Evolutionary conservation across 768 basidiomycete species (phyloP).

Genomic region (Termitomyces sp.): DNA sequence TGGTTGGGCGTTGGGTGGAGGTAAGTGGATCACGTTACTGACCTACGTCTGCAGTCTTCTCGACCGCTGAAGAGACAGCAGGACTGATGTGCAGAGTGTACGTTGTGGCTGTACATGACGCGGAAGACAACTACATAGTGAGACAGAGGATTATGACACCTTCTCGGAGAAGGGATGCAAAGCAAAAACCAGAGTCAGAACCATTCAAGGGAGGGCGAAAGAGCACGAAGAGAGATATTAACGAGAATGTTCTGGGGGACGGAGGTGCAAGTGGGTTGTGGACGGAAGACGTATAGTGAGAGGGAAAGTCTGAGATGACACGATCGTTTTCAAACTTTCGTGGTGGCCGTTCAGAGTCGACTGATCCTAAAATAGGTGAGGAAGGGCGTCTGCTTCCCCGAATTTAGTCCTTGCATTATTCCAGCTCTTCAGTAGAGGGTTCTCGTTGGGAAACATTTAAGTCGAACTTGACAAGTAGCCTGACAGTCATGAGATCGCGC

Average conservation of each 20-base stretch:
- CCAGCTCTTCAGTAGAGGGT: too few species aligned
- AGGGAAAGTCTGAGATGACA: slow-evolving; percentile 30
- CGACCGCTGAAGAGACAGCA: slow-evolving; percentile 8
- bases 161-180: slow-evolving; percentile 15
- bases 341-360: slow-evolving; percentile 62
- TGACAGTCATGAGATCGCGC: neutral
- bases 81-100: neutral
- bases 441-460: too few species aligned
- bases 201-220: slow-evolving; percentile 24
- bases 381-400: neutral
- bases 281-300: slow-evolving; percentile 22
- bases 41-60: neutral
- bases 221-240: slow-evolving; percentile 26
- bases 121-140: slow-evolving; percentile 3
- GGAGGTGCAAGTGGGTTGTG: slow-evolving; percentile 42
- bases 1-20: too few species aligned
- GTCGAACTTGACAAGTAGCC: too few species aligned
- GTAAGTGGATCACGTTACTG: too few species aligned
- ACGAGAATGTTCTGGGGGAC: slow-evolving; percentile 37
- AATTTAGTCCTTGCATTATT: too few species aligned
- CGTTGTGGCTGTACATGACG: neutral
- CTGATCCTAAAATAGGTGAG: slow-evolving; percentile 47
- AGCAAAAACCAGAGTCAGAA: slow-evolving; percentile 20
- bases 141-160: slow-evolving; percentile 12
- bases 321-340: slow-evolving; percentile 27